Percentiles rank a stretch among this genome's conserved stretches.
Evolutionary conservation across 305 asterid species (phyloP).

Genomic region (Solanum aculeatissimum): DNA sequence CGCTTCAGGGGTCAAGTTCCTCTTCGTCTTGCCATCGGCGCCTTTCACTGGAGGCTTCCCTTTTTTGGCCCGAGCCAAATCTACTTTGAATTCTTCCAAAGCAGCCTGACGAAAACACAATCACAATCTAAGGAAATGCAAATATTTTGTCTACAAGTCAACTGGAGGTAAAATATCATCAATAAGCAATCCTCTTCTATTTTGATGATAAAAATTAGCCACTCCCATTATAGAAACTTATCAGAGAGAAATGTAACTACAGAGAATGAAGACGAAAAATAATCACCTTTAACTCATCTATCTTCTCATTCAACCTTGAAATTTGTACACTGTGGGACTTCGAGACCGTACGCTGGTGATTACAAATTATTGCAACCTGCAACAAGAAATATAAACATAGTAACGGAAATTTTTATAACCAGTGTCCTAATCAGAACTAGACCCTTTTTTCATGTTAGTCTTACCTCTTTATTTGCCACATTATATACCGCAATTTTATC

Average conservation of each 20-base stretch:
- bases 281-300: slow-evolving; percentile 75
- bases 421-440: background rate
- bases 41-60: slow-evolving; percentile 76
- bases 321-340: slow-evolving; percentile 86
- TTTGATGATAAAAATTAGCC: background rate
- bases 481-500: slow-evolving; percentile 64
- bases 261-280: background rate
- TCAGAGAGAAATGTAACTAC: background rate
- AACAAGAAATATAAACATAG: slow-evolving; percentile 2
- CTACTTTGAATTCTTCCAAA: slow-evolving; percentile 59
- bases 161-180: background rate
- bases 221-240: background rate
- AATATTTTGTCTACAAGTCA: background rate
- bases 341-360: slow-evolving; percentile 91
- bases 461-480: slow-evolving; percentile 88
- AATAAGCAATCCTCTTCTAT: background rate
- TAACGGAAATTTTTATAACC: background rate
- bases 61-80: slow-evolving; percentile 72
- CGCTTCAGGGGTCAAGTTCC: slow-evolving; percentile 82
- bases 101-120: slow-evolving; percentile 27
- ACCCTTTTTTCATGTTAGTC: background rate
- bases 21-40: slow-evolving; percentile 79
- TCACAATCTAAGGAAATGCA: background rate
- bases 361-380: slow-evolving; percentile 97
- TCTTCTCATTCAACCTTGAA: slow-evolving; percentile 67